These are phyloP conservation scores for Dendrothele bispora DNA, from an alignment of 768 basidiomycete species.

Conservation along the genomic window DNA sequence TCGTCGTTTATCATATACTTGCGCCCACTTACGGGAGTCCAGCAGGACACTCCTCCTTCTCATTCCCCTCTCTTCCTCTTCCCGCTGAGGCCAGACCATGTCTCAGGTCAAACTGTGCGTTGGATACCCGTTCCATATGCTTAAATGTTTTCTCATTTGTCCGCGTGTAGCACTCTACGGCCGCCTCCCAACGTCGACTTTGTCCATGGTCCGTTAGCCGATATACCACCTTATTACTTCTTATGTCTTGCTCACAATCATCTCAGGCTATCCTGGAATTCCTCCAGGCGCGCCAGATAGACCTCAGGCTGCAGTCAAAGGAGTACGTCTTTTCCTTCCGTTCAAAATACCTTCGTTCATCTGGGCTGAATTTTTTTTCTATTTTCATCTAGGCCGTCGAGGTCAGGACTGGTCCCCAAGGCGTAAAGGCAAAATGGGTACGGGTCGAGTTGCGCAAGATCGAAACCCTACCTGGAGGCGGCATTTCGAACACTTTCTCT, in stretches of 20 bases:
- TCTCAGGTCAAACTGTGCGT: slow-evolving; percentile 10
- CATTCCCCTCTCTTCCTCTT: neutral
- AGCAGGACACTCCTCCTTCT: no score
- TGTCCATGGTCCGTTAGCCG: slow-evolving; percentile 72
- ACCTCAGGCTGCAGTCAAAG: slow-evolving; percentile 82
- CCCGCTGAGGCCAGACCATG: neutral
- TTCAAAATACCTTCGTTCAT: no score
- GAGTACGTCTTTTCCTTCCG: slow-evolving; percentile 51
- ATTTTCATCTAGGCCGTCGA: slow-evolving; percentile 76
- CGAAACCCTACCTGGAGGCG: slow-evolving; percentile 77
- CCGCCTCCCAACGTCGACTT: slow-evolving; percentile 90
- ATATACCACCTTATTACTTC: no score
- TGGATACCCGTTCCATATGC: neutral
- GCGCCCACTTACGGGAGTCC: no score
- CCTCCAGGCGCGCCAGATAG: slow-evolving; percentile 75
- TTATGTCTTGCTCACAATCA: slow-evolving; percentile 1
- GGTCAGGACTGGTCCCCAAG: slow-evolving; percentile 69
- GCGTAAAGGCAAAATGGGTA: slow-evolving; percentile 91
- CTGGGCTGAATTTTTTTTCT: slow-evolving; percentile 12
- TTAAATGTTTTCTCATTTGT: neutral
- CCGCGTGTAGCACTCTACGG: slow-evolving; percentile 61
- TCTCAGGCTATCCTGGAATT: slow-evolving; percentile 79
- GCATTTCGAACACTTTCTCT: slow-evolving; percentile 67
- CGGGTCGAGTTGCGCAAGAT: slow-evolving; percentile 89
- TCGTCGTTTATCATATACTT: no score